These are phyloP conservation scores for Zygotorulaspora danielsina DNA, from an alignment of 805 yeast species.

Conservation along the genomic window DNA sequence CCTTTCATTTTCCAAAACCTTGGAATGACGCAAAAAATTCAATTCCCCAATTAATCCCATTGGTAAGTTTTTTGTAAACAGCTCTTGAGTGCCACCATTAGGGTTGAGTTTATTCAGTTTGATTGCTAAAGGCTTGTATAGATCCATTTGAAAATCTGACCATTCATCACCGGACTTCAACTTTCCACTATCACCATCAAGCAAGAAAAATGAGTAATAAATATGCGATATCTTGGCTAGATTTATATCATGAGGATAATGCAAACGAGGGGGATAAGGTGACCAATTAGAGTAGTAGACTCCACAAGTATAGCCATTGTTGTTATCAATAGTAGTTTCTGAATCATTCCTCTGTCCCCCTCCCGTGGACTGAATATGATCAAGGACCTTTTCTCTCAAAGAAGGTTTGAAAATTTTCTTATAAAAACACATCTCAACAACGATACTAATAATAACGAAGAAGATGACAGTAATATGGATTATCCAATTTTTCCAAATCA, in stretches of 20 bases:
- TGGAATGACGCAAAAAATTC: constrained; percentile 41
- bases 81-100: not conserved
- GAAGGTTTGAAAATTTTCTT: constrained; percentile 12
- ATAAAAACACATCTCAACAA: constrained; percentile 18
- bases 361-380: constrained; percentile 7
- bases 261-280: constrained; percentile 55
- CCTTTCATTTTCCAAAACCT: constrained; percentile 8
- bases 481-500: constrained; percentile 7
- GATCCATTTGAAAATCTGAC: constrained; percentile 53
- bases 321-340: not conserved
- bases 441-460: constrained; percentile 9
- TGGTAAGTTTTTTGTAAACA: constrained; percentile 13
- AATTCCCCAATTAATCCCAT: constrained; percentile 52
- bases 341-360: not conserved
- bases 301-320: constrained; percentile 26
- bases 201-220: constrained; percentile 70
- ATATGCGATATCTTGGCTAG: constrained; percentile 55
- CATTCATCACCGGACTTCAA: constrained; percentile 56
- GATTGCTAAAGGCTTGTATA: constrained; percentile 18
- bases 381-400: constrained; percentile 9
- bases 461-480: constrained; percentile 5
- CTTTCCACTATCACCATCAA: constrained; percentile 51
- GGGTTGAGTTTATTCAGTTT: constrained; percentile 7
- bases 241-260: constrained; percentile 60
- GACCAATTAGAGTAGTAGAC: constrained; percentile 62